Evolutionary conservation across 2,329 filamentous ascomycete genomes (phyloP).

Genomic region (Lachnellula arida): DNA sequence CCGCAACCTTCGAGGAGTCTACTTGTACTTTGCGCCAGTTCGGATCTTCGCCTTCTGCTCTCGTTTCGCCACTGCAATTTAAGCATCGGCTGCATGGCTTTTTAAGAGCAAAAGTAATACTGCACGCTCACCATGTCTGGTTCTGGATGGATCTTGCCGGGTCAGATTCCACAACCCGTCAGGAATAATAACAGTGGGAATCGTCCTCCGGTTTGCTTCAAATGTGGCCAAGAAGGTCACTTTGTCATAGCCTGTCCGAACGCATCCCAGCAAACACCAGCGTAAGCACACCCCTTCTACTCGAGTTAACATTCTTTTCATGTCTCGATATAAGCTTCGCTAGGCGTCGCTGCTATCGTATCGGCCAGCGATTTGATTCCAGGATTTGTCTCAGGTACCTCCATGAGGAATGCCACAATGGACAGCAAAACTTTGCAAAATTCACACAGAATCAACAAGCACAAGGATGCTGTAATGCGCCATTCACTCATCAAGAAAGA

Average conservation of each 20-base stretch:
- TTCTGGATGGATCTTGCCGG: conserved; percentile 21
- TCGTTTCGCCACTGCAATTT: neutral
- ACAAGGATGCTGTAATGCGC: neutral
- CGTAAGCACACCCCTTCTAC: conserved; percentile 39
- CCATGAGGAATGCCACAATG: neutral
- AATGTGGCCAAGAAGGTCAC: conserved; percentile 48
- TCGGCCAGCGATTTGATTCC: neutral
- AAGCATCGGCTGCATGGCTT: conserved; percentile 14
- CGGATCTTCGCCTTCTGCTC: neutral
- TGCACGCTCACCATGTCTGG: conserved; percentile 18
- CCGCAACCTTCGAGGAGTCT: neutral
- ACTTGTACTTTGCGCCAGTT: neutral
- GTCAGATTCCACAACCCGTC: conserved; percentile 10
- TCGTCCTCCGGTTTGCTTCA: conserved; percentile 44
- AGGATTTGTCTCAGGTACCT: neutral
- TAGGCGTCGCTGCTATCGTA: neutral
- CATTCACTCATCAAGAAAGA: neutral
- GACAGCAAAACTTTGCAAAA: neutral
- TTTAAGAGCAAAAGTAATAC: conserved; percentile 4
- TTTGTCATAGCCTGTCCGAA: conserved; percentile 51
- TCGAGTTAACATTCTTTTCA: neutral
- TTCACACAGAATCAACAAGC: neutral
- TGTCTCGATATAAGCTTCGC: neutral
- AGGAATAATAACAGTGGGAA: conserved; percentile 15
- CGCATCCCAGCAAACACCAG: conserved; percentile 43